phyloP scores from a whole-genome alignment of 495 filamentous ascomycete species.

The Tuber indicum region DNA sequence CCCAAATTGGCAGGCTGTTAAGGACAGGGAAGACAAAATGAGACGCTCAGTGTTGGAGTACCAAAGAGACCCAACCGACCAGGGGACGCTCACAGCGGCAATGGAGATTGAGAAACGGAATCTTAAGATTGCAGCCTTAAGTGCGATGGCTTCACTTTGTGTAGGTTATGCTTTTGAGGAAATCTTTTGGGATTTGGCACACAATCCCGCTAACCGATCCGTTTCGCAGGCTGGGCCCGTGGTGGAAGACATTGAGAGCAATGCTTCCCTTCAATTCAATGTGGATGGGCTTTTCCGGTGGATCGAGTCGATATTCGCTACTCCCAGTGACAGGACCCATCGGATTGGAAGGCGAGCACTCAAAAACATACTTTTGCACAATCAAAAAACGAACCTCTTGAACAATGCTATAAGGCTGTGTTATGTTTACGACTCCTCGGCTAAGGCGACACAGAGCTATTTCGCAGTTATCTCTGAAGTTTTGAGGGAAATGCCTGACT shows the following conservation, averaged over 20 bases:
- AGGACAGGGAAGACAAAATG: slow-evolving; percentile 80
- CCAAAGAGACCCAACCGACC: slow-evolving; percentile 51
- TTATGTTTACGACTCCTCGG: slow-evolving; percentile 59
- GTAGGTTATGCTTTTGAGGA: slow-evolving; percentile 47
- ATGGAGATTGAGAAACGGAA: slow-evolving; percentile 97
- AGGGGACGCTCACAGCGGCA: slow-evolving; percentile 68
- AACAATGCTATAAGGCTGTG: slow-evolving; percentile 84
- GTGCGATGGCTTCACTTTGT: slow-evolving; percentile 91
- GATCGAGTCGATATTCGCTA: slow-evolving; percentile 90
- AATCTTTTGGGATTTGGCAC: neutral
- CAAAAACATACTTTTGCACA: slow-evolving; percentile 84
- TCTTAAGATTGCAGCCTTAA: slow-evolving; percentile 79
- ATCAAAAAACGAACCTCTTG: slow-evolving; percentile 73
- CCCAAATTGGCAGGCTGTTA: slow-evolving; percentile 76
- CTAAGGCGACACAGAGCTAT: slow-evolving; percentile 87
- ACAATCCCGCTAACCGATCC: slow-evolving; percentile 8
- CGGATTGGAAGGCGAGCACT: slow-evolving; percentile 84
- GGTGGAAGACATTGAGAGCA: slow-evolving; percentile 76
- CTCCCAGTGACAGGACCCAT: slow-evolving; percentile 80
- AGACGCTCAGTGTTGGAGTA: slow-evolving; percentile 67
- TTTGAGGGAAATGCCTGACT: slow-evolving; percentile 69
- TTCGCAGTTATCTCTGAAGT: slow-evolving; percentile 88
- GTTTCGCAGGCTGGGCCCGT: slow-evolving; percentile 65
- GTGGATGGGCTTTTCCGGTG: slow-evolving; percentile 84
- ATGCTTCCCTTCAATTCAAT: slow-evolving; percentile 78